A percentile compares a stretch with the other conserved stretches of the same genome.
phyloP scores from a whole-genome alignment of 176 grass and related monocot species.

The Zoysia japonica region DNA sequence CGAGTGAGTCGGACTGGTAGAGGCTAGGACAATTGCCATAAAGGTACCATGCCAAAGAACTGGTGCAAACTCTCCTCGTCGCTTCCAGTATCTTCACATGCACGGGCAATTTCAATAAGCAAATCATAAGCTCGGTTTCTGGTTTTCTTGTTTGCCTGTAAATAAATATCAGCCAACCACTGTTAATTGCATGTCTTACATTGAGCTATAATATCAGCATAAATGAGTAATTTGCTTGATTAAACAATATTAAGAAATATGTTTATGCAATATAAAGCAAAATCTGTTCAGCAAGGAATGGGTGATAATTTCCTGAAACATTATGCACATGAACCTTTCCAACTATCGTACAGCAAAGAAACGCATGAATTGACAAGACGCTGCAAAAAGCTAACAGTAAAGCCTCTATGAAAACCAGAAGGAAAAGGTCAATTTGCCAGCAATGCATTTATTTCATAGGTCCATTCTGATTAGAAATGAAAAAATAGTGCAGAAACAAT shows the following conservation, averaged over 20 bases:
- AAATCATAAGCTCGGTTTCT: constrained; percentile 92
- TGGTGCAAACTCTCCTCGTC: constrained; percentile 68
- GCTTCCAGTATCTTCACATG: constrained; percentile 69
- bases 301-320: neutral
- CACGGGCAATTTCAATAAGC: constrained; percentile 88
- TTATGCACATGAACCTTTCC: neutral
- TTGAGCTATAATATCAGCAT: constrained; percentile 14
- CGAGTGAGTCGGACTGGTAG: neutral
- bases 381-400: neutral
- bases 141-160: constrained; percentile 87
- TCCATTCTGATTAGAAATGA: constrained; percentile 6
- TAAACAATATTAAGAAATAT: neutral
- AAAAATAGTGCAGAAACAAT: neutral
- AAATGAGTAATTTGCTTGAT: neutral
- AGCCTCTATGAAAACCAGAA: constrained; percentile 7
- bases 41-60: constrained; percentile 83
- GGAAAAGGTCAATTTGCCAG: neutral
- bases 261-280: neutral
- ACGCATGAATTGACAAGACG: neutral
- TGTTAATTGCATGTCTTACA: constrained; percentile 5
- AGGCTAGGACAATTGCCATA: constrained; percentile 2
- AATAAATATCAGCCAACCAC: constrained; percentile 48
- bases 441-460: neutral
- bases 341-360: constrained; percentile 21
- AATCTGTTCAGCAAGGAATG: neutral